phyloP scores from a whole-genome alignment of 768 basidiomycete species.

The Filobasidium wieringae region DNA sequence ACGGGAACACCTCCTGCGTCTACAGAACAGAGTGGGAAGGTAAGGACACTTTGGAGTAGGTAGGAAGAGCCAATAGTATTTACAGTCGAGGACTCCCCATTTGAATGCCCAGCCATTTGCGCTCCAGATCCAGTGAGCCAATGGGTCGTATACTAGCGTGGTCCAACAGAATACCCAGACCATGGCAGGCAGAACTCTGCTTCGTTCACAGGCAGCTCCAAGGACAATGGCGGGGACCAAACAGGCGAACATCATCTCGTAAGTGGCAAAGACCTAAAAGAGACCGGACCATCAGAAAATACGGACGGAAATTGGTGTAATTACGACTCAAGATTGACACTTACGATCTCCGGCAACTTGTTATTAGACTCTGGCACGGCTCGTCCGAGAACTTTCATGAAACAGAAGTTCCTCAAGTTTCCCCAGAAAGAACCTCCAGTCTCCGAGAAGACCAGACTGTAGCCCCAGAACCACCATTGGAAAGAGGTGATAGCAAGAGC shows the following conservation, averaged over 20 bases:
- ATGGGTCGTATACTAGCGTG: slow-evolving; percentile 73
- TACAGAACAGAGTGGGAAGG: no score
- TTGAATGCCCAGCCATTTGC: slow-evolving; percentile 60
- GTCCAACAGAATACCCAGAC: slow-evolving; percentile 90
- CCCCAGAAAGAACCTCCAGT: slow-evolving; percentile 37
- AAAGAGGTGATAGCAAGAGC: slow-evolving; percentile 48
- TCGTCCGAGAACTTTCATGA: slow-evolving; percentile 34
- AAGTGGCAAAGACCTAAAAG: slow-evolving; percentile 22
- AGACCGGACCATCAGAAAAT: not conserved
- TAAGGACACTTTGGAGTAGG: no score
- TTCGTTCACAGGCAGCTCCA: slow-evolving; percentile 84
- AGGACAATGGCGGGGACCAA: slow-evolving; percentile 64
- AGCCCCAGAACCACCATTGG: slow-evolving; percentile 39
- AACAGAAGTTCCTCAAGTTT: slow-evolving; percentile 35
- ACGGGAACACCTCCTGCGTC: slow-evolving; percentile 95
- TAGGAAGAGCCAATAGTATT: not conserved
- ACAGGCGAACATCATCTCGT: slow-evolving; percentile 41
- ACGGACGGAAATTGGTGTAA: not conserved
- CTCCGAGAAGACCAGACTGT: slow-evolving; percentile 35
- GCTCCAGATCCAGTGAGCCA: slow-evolving; percentile 97
- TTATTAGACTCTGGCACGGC: slow-evolving; percentile 37
- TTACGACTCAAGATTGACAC: not conserved
- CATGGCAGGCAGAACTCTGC: slow-evolving; percentile 68
- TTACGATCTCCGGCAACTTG: slow-evolving; percentile 37
- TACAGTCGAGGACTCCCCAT: slow-evolving; percentile 50